Conservation (phyloP, 208 protist species). For the Naegleria lovaniensis region DNA sequence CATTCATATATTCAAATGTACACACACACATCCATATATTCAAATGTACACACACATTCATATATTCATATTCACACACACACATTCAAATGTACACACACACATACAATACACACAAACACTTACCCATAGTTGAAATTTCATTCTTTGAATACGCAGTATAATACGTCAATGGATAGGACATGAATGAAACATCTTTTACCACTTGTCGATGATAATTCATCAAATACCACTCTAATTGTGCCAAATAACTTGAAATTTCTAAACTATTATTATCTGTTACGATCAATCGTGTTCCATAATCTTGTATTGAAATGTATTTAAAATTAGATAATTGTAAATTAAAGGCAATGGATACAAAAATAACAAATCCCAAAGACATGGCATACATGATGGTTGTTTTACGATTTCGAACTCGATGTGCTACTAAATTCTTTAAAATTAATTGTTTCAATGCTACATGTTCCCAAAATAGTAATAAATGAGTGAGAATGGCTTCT, state of each 20-base stretch:
- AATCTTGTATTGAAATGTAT: background rate
- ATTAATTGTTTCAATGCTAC: conserved; percentile 58
- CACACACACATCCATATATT: no score
- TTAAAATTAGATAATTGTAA: conserved; percentile 56
- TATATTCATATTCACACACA: no score
- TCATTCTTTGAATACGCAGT: background rate
- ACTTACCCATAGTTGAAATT: background rate
- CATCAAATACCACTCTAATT: background rate
- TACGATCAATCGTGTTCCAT: background rate
- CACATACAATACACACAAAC: no score
- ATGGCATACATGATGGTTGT: conserved; percentile 88
- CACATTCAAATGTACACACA: no score
- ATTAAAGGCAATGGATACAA: conserved; percentile 76
- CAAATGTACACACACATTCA: no score
- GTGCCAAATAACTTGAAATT: background rate
- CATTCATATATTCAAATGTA: no score
- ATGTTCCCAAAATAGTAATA: conserved; percentile 82
- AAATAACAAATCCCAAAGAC: conserved; percentile 81
- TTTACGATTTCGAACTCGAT: conserved; percentile 81
- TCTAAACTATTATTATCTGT: background rate
- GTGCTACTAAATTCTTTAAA: conserved; percentile 77
- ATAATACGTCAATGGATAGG: background rate
- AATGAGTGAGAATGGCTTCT: conserved; percentile 45
- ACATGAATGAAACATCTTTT: background rate
- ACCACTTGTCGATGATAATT: background rate